Conservation (phyloP, 331 rosid species). For the Quercus lobata region DNA sequence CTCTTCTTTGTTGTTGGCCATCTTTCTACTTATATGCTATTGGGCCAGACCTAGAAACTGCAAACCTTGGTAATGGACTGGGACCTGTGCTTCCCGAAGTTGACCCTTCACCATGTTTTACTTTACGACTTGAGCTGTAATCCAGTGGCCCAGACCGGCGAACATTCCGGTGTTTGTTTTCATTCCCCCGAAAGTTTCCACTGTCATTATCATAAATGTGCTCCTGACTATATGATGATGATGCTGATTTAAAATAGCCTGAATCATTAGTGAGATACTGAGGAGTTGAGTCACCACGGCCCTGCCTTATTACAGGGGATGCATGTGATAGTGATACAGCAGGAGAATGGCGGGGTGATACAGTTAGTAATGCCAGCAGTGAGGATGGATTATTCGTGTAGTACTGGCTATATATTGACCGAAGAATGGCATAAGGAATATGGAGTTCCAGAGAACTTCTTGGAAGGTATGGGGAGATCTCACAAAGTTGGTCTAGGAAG, state of each 20-base stretch:
- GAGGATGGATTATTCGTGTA: constrained; percentile 64
- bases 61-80: constrained; percentile 94
- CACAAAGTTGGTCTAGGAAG: constrained; percentile 93
- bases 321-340: constrained; percentile 66
- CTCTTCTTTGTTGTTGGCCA: constrained; percentile 5
- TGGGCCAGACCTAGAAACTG: constrained; percentile 98
- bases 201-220: constrained; percentile 48
- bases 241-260: constrained; percentile 54
- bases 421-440: constrained; percentile 87
- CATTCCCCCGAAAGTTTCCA: constrained; percentile 45
- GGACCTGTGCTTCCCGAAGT: constrained; percentile 85
- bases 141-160: constrained; percentile 93
- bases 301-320: constrained; percentile 63
- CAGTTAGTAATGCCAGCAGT: constrained; percentile 59
- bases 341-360: constrained; percentile 83
- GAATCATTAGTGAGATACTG: constrained; percentile 58
- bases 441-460: constrained; percentile 79
- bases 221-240: constrained; percentile 64
- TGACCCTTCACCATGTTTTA: constrained; percentile 67
- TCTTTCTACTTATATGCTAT: constrained; percentile 70
- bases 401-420: constrained; percentile 90
- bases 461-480: constrained; percentile 88
- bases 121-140: constrained; percentile 70
- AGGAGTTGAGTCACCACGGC: constrained; percentile 72
- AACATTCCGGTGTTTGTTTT: constrained; percentile 44